A percentile compares a stretch with the other conserved stretches of the same genome.
Conservation (phyloP, 371 early-diverging fungal genomes). For the Syncephalastrum sp. region DNA sequence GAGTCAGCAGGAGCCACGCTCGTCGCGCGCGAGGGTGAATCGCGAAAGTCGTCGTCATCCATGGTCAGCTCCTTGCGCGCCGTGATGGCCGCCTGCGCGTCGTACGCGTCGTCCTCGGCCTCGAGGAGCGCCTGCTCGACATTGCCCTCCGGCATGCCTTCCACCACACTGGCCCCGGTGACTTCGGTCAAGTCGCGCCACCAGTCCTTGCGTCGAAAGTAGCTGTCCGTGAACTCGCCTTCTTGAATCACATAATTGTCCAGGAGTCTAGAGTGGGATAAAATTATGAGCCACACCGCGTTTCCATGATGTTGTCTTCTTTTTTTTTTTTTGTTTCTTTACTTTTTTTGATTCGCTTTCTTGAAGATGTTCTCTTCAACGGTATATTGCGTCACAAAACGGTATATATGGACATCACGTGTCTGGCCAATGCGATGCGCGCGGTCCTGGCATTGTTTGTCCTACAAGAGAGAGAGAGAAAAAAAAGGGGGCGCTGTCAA, state of each 20-base stretch:
- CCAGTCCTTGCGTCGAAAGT: conserved; percentile 70
- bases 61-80: conserved; percentile 68
- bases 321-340: neutral
- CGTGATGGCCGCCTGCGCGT: conserved; percentile 63
- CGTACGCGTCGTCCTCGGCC: conserved; percentile 70
- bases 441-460: conserved; percentile 72
- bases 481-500: neutral
- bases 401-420: conserved; percentile 89
- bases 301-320: too few species aligned
- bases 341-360: conserved; percentile 85
- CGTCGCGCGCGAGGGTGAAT: conserved; percentile 18
- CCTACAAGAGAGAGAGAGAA: conserved; percentile 15
- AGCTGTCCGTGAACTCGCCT: conserved; percentile 78
- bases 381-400: conserved; percentile 84
- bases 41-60: conserved; percentile 66
- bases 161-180: conserved; percentile 26
- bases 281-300: neutral
- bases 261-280: conserved; percentile 48
- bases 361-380: conserved; percentile 89
- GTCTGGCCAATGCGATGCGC: conserved; percentile 96
- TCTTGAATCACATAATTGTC: conserved; percentile 88
- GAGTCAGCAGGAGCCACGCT: conserved; percentile 14
- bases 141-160: conserved; percentile 39
- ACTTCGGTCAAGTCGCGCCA: conserved; percentile 60
- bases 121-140: conserved; percentile 66